Evolutionary conservation across 768 basidiomycete genomes (phyloP), one percentile per base, ranked within the genome.

Genomic region (Lactarius akahatsu): DNA sequence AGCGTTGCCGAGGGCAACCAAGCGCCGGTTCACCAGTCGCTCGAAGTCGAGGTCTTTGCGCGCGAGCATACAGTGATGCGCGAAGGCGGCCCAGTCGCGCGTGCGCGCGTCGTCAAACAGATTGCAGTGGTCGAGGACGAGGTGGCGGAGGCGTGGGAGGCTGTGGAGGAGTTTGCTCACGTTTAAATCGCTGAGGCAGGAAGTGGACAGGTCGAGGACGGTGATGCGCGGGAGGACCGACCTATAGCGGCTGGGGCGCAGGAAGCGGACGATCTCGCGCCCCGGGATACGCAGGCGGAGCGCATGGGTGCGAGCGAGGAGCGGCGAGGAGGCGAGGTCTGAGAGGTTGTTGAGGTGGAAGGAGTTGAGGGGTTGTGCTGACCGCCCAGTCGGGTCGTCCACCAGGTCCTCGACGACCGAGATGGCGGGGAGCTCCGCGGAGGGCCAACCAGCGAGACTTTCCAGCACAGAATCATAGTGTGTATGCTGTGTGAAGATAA

Each of bases 291-390:
- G 85, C 36, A 96, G 75, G n/a, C 89, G 82, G 26, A 96, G 75
- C 64, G 84, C 80, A 2, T 77, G 82, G 56, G 90, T 77, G 50
- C 76, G 71, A 11, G 64, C 61, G n/a, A 82, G 74, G 11, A 82
- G 75, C 0, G 79, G 76, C 0, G 86, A 84, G 40, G 74, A 70
- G 1, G 79, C 75, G 58, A 92, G 75, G 1, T 73, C 73, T 0
- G 81, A 77, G 60, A 96, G 76, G 45, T 80, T 74, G 45, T 87
- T 83, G 63, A 96, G 79, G 50, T 82, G 83, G 74, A 91, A 91
- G 77, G 94, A 93, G 2, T 92, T 91, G 69, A 97, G 82, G 1
- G 94, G 95, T 72, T 96, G 95, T 1, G 94, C 94, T 66, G 90
- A 90, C 41, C 77, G 70, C n/a, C 69, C 67, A 38, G 50, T 74